These are phyloP conservation scores for Fusarium sp. DNA, from an alignment of 2,329 filamentous ascomycete species.

Conservation along the genomic window DNA sequence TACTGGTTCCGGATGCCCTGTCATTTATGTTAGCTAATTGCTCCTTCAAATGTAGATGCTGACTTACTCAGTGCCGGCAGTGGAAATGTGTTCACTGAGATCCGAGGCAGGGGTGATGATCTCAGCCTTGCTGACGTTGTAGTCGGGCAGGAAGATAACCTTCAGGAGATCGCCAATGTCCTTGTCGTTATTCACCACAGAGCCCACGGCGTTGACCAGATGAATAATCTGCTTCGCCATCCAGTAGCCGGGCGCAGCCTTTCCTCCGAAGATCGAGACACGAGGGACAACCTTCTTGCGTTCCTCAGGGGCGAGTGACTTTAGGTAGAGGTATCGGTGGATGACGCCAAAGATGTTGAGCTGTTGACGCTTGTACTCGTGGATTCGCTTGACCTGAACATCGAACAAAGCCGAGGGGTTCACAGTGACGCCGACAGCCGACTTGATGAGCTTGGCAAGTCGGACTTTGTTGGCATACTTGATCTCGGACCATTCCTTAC, in stretches of 20 bases:
- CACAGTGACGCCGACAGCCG: constrained; percentile 81
- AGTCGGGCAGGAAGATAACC: constrained; percentile 97
- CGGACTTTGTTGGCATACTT: constrained; percentile 96
- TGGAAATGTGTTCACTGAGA: constrained; percentile 98
- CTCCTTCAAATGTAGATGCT: neutral
- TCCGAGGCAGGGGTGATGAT: constrained; percentile 95
- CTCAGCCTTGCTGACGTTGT: constrained; percentile 99
- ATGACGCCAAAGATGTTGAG: constrained; percentile 99
- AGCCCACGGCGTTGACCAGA: constrained; percentile 90
- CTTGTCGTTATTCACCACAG: constrained; percentile 90
- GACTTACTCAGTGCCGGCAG: constrained; percentile 87
- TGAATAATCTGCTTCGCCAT: constrained; percentile 99
- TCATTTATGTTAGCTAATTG: constrained; percentile 12
- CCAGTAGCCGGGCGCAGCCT: constrained; percentile 98
- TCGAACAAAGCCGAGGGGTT: constrained; percentile 93
- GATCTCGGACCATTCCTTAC: constrained; percentile 95
- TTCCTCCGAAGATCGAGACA: constrained; percentile 97
- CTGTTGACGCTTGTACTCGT: constrained; percentile 99
- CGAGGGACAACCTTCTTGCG: constrained; percentile 88
- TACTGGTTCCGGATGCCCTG: constrained; percentile 83
- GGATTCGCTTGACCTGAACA: constrained; percentile 98
- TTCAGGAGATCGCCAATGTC: constrained; percentile 96
- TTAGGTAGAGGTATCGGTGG: constrained; percentile 90
- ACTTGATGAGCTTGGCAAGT: constrained; percentile 91
- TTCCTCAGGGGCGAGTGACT: constrained; percentile 84